Evolutionary conservation across 2,329 filamentous ascomycete genomes (phyloP).

Genomic region (Aureobasidium sp.): DNA sequence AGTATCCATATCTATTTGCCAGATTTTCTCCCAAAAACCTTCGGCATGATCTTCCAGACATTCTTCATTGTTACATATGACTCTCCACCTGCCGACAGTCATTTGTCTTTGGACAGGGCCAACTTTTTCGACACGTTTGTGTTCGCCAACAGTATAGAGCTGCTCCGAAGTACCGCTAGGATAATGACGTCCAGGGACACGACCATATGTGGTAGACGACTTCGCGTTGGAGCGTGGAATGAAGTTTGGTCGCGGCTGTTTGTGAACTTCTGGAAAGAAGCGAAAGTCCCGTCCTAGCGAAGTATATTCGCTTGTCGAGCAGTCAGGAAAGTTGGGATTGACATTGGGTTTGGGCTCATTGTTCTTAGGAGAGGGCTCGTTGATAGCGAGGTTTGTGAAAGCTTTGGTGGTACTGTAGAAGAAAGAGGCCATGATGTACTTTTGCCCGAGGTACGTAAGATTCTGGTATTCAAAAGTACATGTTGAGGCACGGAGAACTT

Average conservation of each 20-base stretch:
- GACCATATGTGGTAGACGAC: too few species aligned
- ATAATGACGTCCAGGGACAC: not conserved
- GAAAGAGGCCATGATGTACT: not conserved
- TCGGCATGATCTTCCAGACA: not conserved
- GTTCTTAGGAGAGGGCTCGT: not conserved
- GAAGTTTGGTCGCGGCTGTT: not conserved
- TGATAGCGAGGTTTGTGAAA: not conserved
- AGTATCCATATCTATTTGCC: not conserved
- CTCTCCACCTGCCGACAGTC: not conserved
- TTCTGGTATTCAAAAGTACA: not conserved
- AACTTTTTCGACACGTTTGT: not conserved
- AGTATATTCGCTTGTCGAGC: not conserved
- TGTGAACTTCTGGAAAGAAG: too few species aligned
- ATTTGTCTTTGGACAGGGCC: not conserved
- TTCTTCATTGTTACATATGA: not conserved
- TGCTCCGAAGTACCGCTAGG: not conserved
- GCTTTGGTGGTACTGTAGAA: not conserved
- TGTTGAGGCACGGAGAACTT: not conserved
- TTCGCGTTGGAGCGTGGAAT: not conserved
- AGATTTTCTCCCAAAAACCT: not conserved
- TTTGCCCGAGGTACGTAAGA: not conserved
- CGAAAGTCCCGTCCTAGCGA: not conserved
- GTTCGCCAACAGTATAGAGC: not conserved
- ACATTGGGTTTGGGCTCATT: not conserved
- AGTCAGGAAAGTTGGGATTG: not conserved